phyloP scores from a whole-genome alignment of 2,329 filamentous ascomycete species.

The Dissoconium aciculare region DNA sequence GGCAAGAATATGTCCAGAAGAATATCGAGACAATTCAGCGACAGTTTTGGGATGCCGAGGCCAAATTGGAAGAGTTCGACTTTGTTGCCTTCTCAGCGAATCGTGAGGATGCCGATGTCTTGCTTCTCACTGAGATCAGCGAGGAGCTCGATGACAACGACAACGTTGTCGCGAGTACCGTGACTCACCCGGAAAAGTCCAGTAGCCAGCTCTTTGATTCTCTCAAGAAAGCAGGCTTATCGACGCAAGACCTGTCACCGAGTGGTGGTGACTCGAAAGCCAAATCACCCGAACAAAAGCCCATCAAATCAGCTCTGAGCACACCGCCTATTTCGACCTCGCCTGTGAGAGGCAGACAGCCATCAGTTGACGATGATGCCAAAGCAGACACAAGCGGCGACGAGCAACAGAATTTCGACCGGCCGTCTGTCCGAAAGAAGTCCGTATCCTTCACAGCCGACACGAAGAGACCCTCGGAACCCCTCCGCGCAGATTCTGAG shows the following conservation, averaged over 20 bases:
- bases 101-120: conserved; percentile 43
- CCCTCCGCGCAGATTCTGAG: conserved; percentile 17
- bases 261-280: conserved; percentile 1
- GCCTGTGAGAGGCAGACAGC: conserved; percentile 3
- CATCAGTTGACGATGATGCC: background rate
- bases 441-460: conserved; percentile 50
- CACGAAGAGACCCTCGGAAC: conserved; percentile 35
- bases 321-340: conserved; percentile 1
- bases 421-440: conserved; percentile 30
- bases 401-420: conserved; percentile 8
- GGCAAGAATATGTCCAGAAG: conserved; percentile 77
- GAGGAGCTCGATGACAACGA: conserved; percentile 86
- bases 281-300: conserved; percentile 1
- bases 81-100: conserved; percentile 17
- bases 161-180: conserved; percentile 51
- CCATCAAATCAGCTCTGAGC: conserved; percentile 9
- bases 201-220: conserved; percentile 55
- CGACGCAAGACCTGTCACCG: conserved; percentile 17
- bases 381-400: conserved; percentile 1
- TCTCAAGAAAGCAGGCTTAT: conserved; percentile 60
- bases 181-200: conserved; percentile 46
- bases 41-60: conserved; percentile 53
- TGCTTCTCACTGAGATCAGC: conserved; percentile 77
- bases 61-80: conserved; percentile 48
- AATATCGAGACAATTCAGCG: conserved; percentile 64